These are phyloP conservation scores for Boletus fagicola DNA, from an alignment of 768 basidiomycete genomes.

Conservation along the genomic window DNA sequence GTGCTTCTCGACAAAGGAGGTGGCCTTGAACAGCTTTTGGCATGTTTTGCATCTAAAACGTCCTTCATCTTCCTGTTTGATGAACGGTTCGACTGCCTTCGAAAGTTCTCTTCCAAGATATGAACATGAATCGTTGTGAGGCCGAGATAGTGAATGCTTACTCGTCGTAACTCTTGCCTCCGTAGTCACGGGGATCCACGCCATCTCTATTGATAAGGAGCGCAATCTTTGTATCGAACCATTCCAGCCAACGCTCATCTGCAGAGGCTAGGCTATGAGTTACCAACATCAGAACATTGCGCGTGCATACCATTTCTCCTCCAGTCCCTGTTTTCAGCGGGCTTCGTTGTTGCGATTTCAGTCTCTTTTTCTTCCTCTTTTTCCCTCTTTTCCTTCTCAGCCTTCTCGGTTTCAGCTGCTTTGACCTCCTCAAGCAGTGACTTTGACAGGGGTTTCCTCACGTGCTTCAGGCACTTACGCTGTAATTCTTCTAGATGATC, in stretches of 20 bases:
- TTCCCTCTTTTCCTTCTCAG: conserved; percentile 47
- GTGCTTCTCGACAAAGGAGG: conserved; percentile 97
- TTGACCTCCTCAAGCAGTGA: conserved; percentile 59
- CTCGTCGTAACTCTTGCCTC: conserved; percentile 90
- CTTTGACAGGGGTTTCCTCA: conserved; percentile 72
- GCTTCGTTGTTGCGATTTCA: conserved; percentile 28
- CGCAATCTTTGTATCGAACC: conserved; percentile 83
- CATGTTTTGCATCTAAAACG: conserved; percentile 97
- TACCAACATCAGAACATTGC: neutral
- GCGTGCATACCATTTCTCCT: conserved; percentile 61
- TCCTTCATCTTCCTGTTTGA: conserved; percentile 96
- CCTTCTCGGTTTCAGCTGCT: conserved; percentile 48
- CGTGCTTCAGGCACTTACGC: conserved; percentile 91
- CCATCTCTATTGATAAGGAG: conserved; percentile 74
- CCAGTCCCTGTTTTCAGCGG: conserved; percentile 49
- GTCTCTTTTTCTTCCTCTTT: conserved; percentile 44
- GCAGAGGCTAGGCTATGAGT: conserved; percentile 13
- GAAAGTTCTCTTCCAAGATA: conserved; percentile 63
- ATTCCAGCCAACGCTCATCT: conserved; percentile 90
- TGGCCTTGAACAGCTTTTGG: conserved; percentile 96
- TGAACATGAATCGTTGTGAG: conserved; percentile 14
- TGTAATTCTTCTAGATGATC: conserved; percentile 95
- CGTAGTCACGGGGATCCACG: conserved; percentile 85
- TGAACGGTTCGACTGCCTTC: conserved; percentile 71
- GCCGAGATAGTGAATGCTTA: conserved; percentile 41